Evolutionary conservation across 192 early-diverging fungal species (phyloP), one percentile per base, ranked within the genome.

Genomic region (Diversispora epigaea): DNA sequence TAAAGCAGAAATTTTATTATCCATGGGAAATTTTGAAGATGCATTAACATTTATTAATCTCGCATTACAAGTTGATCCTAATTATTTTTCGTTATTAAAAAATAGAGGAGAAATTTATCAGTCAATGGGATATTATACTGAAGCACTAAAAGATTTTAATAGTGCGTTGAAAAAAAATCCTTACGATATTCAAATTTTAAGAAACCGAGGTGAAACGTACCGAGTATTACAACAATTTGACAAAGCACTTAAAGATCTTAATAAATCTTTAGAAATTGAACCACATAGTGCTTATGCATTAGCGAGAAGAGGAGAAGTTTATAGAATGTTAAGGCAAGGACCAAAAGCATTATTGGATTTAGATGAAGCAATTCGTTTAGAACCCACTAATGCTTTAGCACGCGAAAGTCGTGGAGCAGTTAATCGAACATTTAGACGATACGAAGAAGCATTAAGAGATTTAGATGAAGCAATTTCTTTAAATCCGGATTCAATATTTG

Each of bases 261-360:
- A 72, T 72, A 72, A 19, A 32, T 32, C 25, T 32, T 32, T 32
- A 32, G 25, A 32, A 32, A 32, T 32, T 32, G 25, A 32, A 32
- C 55, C 70, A 43, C 10, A 43, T 21, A 72, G 58, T 43, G 40
- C 70, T 21, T 56, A 58, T 45, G 70, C 55, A 44, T 41, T 72
- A 6, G 19, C 46, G 45, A 72, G 25, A 21, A 52, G 70, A 11
- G 70, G 70, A 2, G 49, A 72, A 41, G 25, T 72, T 72, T 72
- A 45, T 45, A n/a, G 70, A 2, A 58, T 72, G 50, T 14, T 67
- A 7, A 43, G 45, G 14, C 52, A 60, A 72, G 52, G 40, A 12
- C 12, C 41, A 12, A 19, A 67, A 22, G 40, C 65, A 11, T 2
- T 67, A 11, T 11, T 39, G 19, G 65, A 67, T 41, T 46, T 67